Conservation (phyloP, 2,329 filamentous ascomycete species). For the Colletotrichum gloeosporioides region DNA sequence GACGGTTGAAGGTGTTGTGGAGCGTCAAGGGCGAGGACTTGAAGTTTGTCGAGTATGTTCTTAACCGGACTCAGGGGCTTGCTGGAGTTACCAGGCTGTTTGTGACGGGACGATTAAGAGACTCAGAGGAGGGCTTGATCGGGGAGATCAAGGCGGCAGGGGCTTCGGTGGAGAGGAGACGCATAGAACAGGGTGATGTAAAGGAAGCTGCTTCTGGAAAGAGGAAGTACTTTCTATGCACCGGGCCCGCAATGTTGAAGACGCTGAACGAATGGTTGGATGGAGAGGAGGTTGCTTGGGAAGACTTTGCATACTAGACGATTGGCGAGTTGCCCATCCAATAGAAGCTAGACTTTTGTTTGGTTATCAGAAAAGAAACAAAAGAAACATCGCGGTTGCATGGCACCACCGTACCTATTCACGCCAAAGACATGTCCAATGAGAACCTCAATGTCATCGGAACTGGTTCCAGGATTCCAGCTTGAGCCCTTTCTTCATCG, state of each 20-base stretch:
- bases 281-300: conserved; percentile 59
- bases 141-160: conserved; percentile 39
- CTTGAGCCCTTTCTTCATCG: background rate
- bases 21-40: conserved; percentile 67
- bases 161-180: conserved; percentile 36
- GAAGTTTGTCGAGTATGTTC: conserved; percentile 63
- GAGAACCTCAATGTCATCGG: background rate
- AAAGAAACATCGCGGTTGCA: background rate
- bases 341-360: background rate
- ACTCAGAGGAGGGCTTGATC: conserved; percentile 37
- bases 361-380: background rate
- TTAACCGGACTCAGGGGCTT: conserved; percentile 59
- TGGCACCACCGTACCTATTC: background rate
- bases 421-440: background rate
- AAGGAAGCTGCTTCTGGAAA: conserved; percentile 31
- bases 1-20: conserved; percentile 70
- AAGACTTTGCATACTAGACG: conserved; percentile 65
- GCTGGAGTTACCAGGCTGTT: conserved; percentile 63
- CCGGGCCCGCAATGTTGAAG: conserved; percentile 46
- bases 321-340: background rate
- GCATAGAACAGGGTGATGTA: conserved; percentile 49
- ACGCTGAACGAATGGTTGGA: conserved; percentile 56
- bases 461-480: background rate
- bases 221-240: conserved; percentile 60
- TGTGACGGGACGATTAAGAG: conserved; percentile 57